Evolutionary conservation across 2,329 filamentous ascomycete genomes (phyloP), one percentile per base, ranked within the genome.

Genomic region (Mycosphaerella sp.): DNA sequence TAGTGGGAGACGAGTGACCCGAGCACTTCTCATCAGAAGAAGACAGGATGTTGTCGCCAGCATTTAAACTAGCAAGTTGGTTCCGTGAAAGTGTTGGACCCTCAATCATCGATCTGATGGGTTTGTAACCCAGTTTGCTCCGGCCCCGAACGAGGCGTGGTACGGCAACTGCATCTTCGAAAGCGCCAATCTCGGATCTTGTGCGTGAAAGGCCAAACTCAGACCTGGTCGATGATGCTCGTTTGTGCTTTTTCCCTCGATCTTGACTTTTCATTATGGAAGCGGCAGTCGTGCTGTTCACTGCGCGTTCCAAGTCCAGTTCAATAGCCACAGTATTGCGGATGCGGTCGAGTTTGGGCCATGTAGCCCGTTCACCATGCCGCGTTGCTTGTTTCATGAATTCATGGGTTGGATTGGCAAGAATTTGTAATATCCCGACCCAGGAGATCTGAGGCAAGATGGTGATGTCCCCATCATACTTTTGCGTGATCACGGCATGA

Each of bases 381-480:
- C 88, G 72, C 62, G 86, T 86, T 7, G 87, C 85, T 41, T 85
- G 79, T 4, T 85, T 68, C 87, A 97, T 95, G 66, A 95, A 97
- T 4, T 90, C 87, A 0, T 82, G 73, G 0, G 86, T 89, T 1
- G 91, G 91, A 52, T 97, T 97, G 56, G 79, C 85, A 40, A 97
- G 74, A 21, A 96, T 82, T 7, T 80, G 79, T 0, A 86, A 84
- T 17, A 94, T 79, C 55, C 94, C 85, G 6, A 82, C 77, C 46
- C 86, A 81, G 4, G 79, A 79, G 52, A 95, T 84, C 48, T 89
- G 82, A 0, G 90, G 90, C 28, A 95, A 76, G 48, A 97, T 95
- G 40, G 89, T 97, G 65, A 97, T 95, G 68, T 97, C 90, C 6
- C 91, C 91, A 2, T 87, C 90, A 64, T 97, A 97, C 57, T 86